Evolutionary conservation across 2,329 filamentous ascomycete species (phyloP), one percentile per base, ranked within the genome.

Genomic region (Pestalotiopsis fici): DNA sequence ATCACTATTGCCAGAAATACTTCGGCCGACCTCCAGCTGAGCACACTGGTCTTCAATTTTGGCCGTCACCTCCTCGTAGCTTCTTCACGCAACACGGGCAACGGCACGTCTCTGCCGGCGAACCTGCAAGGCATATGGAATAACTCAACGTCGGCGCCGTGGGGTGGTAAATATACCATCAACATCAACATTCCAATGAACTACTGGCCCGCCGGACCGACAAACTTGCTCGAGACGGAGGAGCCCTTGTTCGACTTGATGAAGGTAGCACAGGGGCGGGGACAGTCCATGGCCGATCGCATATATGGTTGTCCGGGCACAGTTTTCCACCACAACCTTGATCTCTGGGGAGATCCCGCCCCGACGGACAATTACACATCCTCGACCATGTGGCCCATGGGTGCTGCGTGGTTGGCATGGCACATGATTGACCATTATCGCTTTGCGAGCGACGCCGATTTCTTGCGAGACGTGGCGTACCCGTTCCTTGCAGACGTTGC

Each of bases 291-390:
- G 2, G 79, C 78, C 21, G 67, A 71, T 56, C 67, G 70, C 4
- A 80, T 82, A 78, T 82, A 81, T 57, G 77, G 76, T 15, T 81
- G 78, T 64, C 67, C 69, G n/a, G 80, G 80, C 1, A 79, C 76
- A 69, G 77, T 78, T 4, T 73, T 75, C 3, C 80, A 81, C 59
- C 79, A 82, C 64, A 82, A 81, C 61, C 79, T 78, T 0, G 79
- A 82, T 54, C 74, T 82, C 18, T 81, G 78, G 78, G 79, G 71
- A 1, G 79, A 82, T 54, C 76, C 80, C 0, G 78, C 78, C 7
- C 79, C 80, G 0, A 74, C 77, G 4, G 80, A 81, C 65, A 74
- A 72, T 12, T 76, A 65, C 7, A 70, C 71, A 3, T 70, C 72
- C 4, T 72, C 70, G 7, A 78, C 73, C 2, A 71, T 78, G 67